Conservation (phyloP, 495 filamentous ascomycete genomes). For the Lasiosphaeria miniovina region DNA sequence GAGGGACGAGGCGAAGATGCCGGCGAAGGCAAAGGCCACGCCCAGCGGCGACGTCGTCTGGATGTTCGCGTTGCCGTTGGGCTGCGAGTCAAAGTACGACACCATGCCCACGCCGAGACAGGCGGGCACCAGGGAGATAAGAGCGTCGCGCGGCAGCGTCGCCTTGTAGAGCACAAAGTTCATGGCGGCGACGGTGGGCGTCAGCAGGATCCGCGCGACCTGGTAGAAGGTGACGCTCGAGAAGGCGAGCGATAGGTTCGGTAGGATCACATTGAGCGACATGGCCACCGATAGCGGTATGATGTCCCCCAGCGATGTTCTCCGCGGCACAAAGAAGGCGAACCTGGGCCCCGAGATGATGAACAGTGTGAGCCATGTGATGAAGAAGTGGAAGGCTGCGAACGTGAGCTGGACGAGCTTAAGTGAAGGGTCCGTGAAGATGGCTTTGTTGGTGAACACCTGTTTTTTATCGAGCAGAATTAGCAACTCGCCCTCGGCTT, state of each 20-base stretch:
- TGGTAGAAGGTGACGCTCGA: slow-evolving; percentile 75
- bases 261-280: slow-evolving; percentile 70
- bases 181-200: slow-evolving; percentile 63
- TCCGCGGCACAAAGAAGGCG: slow-evolving; percentile 58
- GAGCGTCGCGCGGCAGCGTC: slow-evolving; percentile 53
- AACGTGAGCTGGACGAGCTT: slow-evolving; percentile 66
- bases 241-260: slow-evolving; percentile 68
- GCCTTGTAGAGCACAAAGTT: slow-evolving; percentile 63
- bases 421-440: slow-evolving; percentile 65
- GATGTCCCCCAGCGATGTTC: slow-evolving; percentile 53
- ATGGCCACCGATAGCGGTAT: slow-evolving; percentile 65
- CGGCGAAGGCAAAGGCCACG: slow-evolving; percentile 61
- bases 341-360: slow-evolving; percentile 60
- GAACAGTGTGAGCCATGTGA: slow-evolving; percentile 65
- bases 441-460: slow-evolving; percentile 77
- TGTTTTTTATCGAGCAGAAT: slow-evolving; percentile 27
- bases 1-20: slow-evolving; percentile 62
- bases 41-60: slow-evolving; percentile 53
- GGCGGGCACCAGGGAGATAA: slow-evolving; percentile 59
- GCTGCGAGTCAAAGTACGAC: slow-evolving; percentile 67
- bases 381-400: slow-evolving; percentile 69
- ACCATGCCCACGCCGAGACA: slow-evolving; percentile 67
- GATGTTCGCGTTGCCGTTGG: slow-evolving; percentile 41
- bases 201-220: slow-evolving; percentile 67
- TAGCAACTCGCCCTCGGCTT: no score